These are phyloP conservation scores for Penicillium cosmopolitanum DNA, from an alignment of 495 filamentous ascomycete genomes.

Conservation along the genomic window DNA sequence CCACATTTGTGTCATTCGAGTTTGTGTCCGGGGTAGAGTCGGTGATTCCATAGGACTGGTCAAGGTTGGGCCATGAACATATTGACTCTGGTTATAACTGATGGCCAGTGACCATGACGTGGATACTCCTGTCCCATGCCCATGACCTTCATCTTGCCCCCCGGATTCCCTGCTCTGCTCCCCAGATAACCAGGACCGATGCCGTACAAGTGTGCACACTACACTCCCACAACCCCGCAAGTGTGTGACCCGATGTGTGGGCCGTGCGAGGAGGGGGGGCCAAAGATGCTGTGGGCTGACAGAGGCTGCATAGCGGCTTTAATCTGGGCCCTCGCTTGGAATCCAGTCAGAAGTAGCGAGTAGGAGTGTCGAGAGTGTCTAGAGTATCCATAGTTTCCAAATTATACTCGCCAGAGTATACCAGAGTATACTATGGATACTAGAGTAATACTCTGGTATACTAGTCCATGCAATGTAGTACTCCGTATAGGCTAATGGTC, in stretches of 20 bases:
- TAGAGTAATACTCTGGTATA: neutral
- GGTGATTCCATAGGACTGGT: too few relatives aligned
- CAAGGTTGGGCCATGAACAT: neutral
- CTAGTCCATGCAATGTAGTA: neutral
- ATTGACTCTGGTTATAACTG: neutral
- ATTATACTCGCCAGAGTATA: too few relatives aligned
- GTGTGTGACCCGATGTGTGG: slow-evolving; percentile 15
- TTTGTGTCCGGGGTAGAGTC: too few relatives aligned
- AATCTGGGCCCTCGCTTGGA: too few relatives aligned
- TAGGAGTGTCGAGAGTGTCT: too few relatives aligned
- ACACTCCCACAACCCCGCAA: slow-evolving; percentile 10
- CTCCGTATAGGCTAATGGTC: slow-evolving; percentile 17
- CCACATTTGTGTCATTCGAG: neutral
- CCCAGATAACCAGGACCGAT: too few relatives aligned
- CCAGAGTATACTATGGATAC: neutral
- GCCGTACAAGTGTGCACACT: neutral
- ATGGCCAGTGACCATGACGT: neutral
- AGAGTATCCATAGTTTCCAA: too few relatives aligned
- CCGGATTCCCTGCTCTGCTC: neutral
- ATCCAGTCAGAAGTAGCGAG: neutral
- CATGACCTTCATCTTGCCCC: too few relatives aligned
- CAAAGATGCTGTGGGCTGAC: slow-evolving; percentile 16
- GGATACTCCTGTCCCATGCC: neutral
- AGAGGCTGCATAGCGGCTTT: slow-evolving; percentile 23
- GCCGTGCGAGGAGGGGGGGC: slow-evolving; percentile 13